Evolutionary conservation across 108 stramenopile species (phyloP).

Genomic region (Pinguiococcus pyrenoidosus): DNA sequence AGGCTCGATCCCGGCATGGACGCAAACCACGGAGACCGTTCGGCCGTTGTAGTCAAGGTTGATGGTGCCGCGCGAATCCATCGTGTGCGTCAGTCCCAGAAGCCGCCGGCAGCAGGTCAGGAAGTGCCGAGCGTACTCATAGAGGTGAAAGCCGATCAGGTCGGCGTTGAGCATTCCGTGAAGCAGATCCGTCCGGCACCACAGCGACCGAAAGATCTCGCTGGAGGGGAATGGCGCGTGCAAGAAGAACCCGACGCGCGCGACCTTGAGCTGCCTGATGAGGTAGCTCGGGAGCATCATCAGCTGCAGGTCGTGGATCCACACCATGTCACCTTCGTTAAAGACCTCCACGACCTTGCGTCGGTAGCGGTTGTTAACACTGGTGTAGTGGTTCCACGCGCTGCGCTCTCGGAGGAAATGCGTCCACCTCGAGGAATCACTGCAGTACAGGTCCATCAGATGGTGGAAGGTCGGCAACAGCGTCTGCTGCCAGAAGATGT

Average conservation of each 20-base stretch:
- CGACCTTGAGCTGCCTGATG: conserved; percentile 17
- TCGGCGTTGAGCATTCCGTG: conserved; percentile 53
- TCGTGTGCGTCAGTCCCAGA: conserved; percentile 58
- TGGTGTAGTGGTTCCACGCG: conserved; percentile 55
- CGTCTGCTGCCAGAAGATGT: conserved; percentile 41
- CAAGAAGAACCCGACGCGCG: conserved; percentile 46
- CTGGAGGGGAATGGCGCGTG: conserved; percentile 57
- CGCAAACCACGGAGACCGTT: conserved; percentile 76
- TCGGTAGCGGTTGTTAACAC: conserved; percentile 39
- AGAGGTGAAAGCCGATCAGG: conserved; percentile 56
- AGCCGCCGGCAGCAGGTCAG: conserved; percentile 42
- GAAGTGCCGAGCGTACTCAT: conserved; percentile 56
- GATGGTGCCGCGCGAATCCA: conserved; percentile 34
- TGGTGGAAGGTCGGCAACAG: conserved; percentile 54
- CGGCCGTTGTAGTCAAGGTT: conserved; percentile 79
- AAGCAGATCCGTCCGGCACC: conserved; percentile 42
- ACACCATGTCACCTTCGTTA: conserved; percentile 49
- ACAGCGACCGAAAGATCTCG: conserved; percentile 51
- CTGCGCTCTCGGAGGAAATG: too few relatives aligned
- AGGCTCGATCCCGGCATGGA: conserved; percentile 88
- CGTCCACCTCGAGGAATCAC: too few relatives aligned
- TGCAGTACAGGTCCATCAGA: conserved; percentile 46
- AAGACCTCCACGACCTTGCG: conserved; percentile 48
- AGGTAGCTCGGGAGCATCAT: conserved; percentile 47
- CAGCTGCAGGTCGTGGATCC: conserved; percentile 55